Base-by-base conservation (phyloP, 768 basidiomycete genomes). In the Xerocomus brunneocitrinus region DNA sequence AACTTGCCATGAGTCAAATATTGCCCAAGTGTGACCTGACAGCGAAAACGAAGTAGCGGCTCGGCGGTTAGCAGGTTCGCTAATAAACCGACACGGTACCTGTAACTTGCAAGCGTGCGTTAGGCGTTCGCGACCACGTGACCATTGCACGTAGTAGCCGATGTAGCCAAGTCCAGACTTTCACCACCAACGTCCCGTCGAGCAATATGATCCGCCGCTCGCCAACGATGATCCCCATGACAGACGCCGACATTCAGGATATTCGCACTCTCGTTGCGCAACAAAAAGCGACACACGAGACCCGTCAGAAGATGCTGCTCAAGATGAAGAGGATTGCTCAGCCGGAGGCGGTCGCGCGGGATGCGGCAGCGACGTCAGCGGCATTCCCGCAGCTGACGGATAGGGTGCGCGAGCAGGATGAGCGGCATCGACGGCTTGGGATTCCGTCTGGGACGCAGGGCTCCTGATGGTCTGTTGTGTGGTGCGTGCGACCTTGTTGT, bases 241-340 rank as follows among this genome's bases (percentile, higher is more conserved):
- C 74, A 55, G 89, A 91, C 67, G 67, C 76, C 24, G 90, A 91
- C 66, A 84, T 91, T 28, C 85, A 91, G 71, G 88, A 89, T 57
- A 74, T 91, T 38, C 82, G 88, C 39, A 81, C 84, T 47, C 68
- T 84, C 62, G 73, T 78, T 24, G 61, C 82, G 4, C 71, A 78
- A 57, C 78, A 80, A 56, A 80, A 76, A 57, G 61, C 70, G 9
- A 75, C 78, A 4, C 65, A 67, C 14, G 66, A 71, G 2, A 65
- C 66, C 27, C 73, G 76, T 22, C 76, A 79, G 59, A 70, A 70
- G 48, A 65, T 74, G 43, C 65, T 78, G 52, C 52, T 66, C 39
- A 78, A 74, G 47, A 74, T 79, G 71, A 79, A 78, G 63, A 69
- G 67, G 19, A 64, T 79, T 38, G 70, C 75, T 9, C 78, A 82